These are phyloP conservation scores for Cystoisospora suis DNA, from an alignment of 169 alveolate genomes.

Conservation along the genomic window DNA sequence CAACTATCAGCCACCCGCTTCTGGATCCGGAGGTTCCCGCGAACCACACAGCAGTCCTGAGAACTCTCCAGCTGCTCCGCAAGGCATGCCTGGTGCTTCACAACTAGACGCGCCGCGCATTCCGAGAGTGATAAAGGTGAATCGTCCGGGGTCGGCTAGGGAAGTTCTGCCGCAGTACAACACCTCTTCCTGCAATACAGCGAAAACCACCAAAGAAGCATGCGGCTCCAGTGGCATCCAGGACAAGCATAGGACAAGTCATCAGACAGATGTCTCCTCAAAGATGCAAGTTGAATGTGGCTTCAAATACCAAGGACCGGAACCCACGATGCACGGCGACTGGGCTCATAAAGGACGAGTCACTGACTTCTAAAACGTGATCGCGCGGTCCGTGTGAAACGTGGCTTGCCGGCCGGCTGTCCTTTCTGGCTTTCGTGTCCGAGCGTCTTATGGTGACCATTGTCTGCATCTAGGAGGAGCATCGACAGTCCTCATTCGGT, in stretches of 20 bases:
- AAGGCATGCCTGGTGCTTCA: no score
- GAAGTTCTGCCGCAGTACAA: not conserved
- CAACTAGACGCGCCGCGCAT: no score
- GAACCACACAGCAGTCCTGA: no score
- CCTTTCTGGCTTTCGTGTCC: no score
- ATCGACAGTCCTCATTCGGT: not conserved
- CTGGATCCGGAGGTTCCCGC: no score
- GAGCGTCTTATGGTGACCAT: no score
- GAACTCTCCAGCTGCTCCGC: no score
- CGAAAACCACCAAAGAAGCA: not conserved
- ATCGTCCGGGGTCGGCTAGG: not conserved
- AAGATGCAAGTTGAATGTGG: conserved; percentile 73
- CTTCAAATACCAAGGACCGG: conserved; percentile 75
- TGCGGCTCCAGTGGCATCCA: not conserved
- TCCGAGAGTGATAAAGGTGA: not conserved
- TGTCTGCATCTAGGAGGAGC: no score
- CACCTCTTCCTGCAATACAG: not conserved
- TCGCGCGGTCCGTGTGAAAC: no score
- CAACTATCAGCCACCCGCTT: no score
- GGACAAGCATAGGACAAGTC: not conserved
- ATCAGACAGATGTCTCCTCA: no score
- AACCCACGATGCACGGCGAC: conserved; percentile 80
- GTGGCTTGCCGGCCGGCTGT: no score
- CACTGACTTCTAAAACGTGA: conserved; percentile 70
- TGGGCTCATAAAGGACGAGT: conserved; percentile 83